Percentiles rank a stretch among this genome's conserved stretches.
phyloP scores from a whole-genome alignment of 805 yeast species.

The Wickerhamomyces rabaulensis region DNA sequence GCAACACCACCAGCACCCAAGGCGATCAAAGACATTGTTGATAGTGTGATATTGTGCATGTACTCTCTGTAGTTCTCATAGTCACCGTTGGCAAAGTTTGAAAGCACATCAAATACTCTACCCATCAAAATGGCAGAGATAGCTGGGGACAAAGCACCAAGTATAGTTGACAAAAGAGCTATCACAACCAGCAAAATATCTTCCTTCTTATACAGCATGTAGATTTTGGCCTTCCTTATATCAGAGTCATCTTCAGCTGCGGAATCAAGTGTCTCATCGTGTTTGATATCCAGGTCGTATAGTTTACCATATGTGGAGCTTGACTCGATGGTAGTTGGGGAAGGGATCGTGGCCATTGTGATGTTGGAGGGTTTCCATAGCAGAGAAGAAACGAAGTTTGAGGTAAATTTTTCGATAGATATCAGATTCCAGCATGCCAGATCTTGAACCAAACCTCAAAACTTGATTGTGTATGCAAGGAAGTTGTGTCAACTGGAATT shows the following conservation, averaged over 20 bases:
- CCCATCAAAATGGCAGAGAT: constrained; percentile 64
- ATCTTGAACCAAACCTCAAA: neutral
- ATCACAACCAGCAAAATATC: constrained; percentile 24
- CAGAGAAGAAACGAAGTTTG: neutral
- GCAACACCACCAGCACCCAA: constrained; percentile 43
- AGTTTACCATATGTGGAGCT: constrained; percentile 6
- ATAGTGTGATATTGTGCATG: constrained; percentile 31
- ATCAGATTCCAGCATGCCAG: neutral
- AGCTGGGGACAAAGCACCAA: constrained; percentile 56
- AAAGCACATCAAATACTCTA: constrained; percentile 45
- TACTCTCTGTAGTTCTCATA: constrained; percentile 28
- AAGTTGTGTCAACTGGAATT: neutral
- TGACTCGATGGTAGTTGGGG: constrained; percentile 11
- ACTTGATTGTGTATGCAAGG: neutral
- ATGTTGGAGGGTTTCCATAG: neutral
- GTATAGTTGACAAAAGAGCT: constrained; percentile 34
- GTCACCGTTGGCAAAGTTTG: constrained; percentile 28
- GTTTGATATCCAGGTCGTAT: constrained; percentile 14
- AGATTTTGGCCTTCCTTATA: constrained; percentile 13
- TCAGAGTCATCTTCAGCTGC: neutral
- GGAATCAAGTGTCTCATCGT: neutral
- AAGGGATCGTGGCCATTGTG: neutral
- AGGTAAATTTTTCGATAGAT: too few relatives aligned
- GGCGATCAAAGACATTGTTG: constrained; percentile 36
- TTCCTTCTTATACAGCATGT: constrained; percentile 17